A percentile compares a stretch with the other conserved stretches of the same genome.
phyloP scores from a whole-genome alignment of 306 rosid species.

The Corylus americana region DNA sequence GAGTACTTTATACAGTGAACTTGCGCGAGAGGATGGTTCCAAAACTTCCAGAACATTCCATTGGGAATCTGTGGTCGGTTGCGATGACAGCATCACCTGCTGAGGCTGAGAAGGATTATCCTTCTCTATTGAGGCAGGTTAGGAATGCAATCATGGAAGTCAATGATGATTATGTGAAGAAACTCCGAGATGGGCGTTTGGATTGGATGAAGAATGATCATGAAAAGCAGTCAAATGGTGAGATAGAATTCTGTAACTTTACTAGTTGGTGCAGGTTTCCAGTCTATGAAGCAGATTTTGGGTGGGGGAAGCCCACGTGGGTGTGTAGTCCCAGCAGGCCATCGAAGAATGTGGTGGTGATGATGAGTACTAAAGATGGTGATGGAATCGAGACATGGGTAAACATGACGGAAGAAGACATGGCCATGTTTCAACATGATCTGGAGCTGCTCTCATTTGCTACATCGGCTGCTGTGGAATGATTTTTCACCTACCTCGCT shows the following conservation, averaged over 20 bases:
- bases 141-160: slow-evolving; percentile 1
- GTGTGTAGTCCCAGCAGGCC: not conserved
- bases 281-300: not conserved
- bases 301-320: slow-evolving; percentile 5
- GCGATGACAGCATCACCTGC: too few species aligned
- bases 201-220: not conserved
- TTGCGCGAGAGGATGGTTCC: slow-evolving; percentile 18
- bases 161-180: not conserved
- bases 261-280: slow-evolving; percentile 15
- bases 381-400: slow-evolving; percentile 2
- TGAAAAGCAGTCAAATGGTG: not conserved
- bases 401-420: not conserved
- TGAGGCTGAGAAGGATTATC: too few species aligned
- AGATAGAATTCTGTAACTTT: not conserved
- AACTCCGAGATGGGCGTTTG: not conserved
- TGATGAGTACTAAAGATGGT: not conserved
- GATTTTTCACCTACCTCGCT: not conserved
- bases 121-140: not conserved
- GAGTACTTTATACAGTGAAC: slow-evolving; percentile 19
- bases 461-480: not conserved
- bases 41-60: not conserved
- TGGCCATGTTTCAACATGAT: slow-evolving; percentile 1
- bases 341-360: not conserved
- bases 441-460: not conserved
- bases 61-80: slow-evolving; percentile 10